These are phyloP conservation scores for Petasospora rhodanensis DNA, from an alignment of 1,139 yeast species.

Conservation along the genomic window DNA sequence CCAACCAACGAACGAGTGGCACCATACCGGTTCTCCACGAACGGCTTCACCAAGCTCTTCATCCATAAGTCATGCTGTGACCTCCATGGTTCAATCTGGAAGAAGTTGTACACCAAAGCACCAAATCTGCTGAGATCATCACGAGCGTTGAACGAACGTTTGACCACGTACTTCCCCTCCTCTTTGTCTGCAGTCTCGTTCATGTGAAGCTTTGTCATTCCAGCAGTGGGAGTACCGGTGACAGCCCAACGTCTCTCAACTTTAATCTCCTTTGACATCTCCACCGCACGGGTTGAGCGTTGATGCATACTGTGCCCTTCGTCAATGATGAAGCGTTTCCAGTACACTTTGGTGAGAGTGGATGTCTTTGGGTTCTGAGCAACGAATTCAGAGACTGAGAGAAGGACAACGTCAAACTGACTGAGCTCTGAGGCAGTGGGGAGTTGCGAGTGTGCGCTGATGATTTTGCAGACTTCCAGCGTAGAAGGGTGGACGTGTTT, in stretches of 20 bases:
- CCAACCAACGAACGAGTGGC: constrained; percentile 37
- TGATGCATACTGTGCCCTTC: constrained; percentile 67
- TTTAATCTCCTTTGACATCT: constrained; percentile 41
- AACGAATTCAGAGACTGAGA: constrained; percentile 45
- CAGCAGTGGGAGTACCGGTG: constrained; percentile 73
- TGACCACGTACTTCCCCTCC: constrained; percentile 31
- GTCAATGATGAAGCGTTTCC: constrained; percentile 71
- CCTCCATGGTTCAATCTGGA: constrained; percentile 57
- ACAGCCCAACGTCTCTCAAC: constrained; percentile 71
- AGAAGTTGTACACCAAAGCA: constrained; percentile 45
- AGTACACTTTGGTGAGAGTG: constrained; percentile 42
- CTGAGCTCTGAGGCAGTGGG: constrained; percentile 33
- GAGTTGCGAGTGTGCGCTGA: constrained; percentile 17
- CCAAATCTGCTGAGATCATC: constrained; percentile 56
- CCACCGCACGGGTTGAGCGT: constrained; percentile 43
- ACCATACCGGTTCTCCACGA: constrained; percentile 36
- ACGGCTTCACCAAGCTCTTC: constrained; percentile 43
- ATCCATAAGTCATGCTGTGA: constrained; percentile 46
- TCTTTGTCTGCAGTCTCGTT: constrained; percentile 11
- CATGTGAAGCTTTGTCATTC: constrained; percentile 55
- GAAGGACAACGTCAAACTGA: constrained; percentile 47
- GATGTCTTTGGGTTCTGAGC: constrained; percentile 30
- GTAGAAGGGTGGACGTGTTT: constrained; percentile 45
- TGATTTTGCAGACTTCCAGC: constrained; percentile 33
- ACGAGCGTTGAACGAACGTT: constrained; percentile 36